Conservation (phyloP, 352 stramenopile species). For the Globisporangium acanthophoron region DNA sequence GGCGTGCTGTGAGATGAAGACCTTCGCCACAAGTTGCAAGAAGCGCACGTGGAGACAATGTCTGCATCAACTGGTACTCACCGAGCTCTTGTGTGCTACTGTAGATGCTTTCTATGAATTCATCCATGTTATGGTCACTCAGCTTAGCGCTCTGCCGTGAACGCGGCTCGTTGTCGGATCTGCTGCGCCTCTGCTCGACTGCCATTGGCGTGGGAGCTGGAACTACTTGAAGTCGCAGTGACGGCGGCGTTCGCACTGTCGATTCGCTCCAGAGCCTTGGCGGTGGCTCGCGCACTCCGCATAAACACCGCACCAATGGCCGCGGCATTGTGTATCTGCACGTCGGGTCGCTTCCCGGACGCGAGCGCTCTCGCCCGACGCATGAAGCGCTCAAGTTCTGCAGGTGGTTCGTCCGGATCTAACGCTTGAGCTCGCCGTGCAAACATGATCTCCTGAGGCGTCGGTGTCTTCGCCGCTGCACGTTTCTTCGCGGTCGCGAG, state of each 20-base stretch:
- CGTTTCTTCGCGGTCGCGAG: conserved; percentile 2
- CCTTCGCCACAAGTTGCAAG: not conserved
- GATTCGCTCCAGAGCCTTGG: conserved; percentile 1
- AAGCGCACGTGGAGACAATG: not conserved
- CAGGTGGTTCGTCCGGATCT: conserved; percentile 5
- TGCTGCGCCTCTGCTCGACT: not conserved
- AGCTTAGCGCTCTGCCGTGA: not conserved
- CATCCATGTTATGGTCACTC: no score
- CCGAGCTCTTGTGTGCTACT: no score
- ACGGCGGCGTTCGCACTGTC: not conserved
- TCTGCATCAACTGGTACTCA: no score
- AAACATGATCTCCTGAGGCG: conserved; percentile 7
- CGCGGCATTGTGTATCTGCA: conserved; percentile 1
- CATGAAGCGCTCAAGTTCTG: conserved; percentile 16
- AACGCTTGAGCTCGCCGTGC: conserved; percentile 3
- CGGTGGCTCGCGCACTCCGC: conserved; percentile 2
- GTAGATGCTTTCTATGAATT: no score
- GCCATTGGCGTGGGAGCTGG: not conserved
- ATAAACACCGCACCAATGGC: conserved; percentile 11
- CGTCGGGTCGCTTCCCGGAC: conserved; percentile 4
- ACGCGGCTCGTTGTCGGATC: not conserved
- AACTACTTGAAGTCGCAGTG: not conserved
- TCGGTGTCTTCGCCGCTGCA: not conserved
- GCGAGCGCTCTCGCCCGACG: conserved; percentile 8
- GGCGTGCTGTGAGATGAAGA: not conserved